Evolutionary conservation across 352 stramenopile genomes (phyloP).

Genomic region (Pseudoperonospora humuli): DNA sequence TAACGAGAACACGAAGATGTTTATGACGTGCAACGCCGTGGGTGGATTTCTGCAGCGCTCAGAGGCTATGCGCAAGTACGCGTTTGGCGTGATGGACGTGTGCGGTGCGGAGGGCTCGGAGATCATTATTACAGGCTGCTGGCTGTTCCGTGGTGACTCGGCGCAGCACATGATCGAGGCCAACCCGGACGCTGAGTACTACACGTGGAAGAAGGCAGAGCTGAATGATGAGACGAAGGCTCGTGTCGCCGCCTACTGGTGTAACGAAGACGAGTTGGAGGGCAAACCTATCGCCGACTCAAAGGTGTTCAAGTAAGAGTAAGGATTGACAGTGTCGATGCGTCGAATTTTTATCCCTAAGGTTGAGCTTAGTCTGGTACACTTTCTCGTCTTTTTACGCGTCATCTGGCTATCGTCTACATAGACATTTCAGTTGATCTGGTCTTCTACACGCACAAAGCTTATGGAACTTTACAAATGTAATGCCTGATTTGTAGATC

Average conservation of each 20-base stretch:
- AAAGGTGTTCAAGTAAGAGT: constrained; percentile 94
- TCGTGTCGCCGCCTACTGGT: constrained; percentile 85
- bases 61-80: constrained; percentile 89
- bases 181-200: constrained; percentile 91
- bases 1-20: constrained; percentile 88
- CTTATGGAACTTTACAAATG: too few species aligned
- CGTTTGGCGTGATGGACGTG: constrained; percentile 85
- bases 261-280: constrained; percentile 81
- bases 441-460: too few species aligned
- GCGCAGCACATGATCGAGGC: constrained; percentile 83
- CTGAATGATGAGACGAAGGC: constrained; percentile 67
- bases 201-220: constrained; percentile 85
- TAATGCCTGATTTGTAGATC: too few species aligned
- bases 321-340: constrained; percentile 20
- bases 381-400: too few species aligned
- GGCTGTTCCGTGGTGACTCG: constrained; percentile 86
- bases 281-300: constrained; percentile 85
- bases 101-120: constrained; percentile 46
- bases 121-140: constrained; percentile 88
- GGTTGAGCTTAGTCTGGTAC: too few species aligned
- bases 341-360: too few species aligned
- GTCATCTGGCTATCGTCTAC: too few species aligned
- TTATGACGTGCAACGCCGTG: constrained; percentile 91
- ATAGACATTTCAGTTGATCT: too few species aligned
- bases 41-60: constrained; percentile 89